Evolutionary conservation across 1,139 yeast genomes (phyloP).

Genomic region (Meyerozyma sp.): DNA sequence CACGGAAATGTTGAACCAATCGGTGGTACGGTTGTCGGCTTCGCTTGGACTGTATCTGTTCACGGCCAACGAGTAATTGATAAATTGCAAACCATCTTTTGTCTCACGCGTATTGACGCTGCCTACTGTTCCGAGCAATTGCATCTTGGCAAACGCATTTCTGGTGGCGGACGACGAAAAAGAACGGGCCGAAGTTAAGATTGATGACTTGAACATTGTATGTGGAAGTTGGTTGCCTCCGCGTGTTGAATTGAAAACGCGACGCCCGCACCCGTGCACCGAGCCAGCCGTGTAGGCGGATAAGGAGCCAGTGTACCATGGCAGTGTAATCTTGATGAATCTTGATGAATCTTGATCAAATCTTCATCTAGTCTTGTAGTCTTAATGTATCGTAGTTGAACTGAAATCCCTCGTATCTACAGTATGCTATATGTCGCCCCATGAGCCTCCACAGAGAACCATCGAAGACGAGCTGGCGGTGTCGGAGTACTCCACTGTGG

Average conservation of each 20-base stretch:
- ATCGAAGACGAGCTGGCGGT: constrained; percentile 15
- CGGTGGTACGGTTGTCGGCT: constrained; percentile 27
- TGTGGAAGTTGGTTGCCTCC: background rate
- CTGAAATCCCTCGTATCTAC: background rate
- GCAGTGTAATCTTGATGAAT: no score
- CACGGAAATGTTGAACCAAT: constrained; percentile 40
- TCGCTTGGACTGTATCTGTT: constrained; percentile 30
- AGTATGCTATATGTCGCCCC: constrained; percentile 12
- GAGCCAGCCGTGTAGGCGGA: no score
- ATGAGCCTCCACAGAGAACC: constrained; percentile 13
- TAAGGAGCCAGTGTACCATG: no score
- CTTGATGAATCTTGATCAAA: no score
- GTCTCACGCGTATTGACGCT: constrained; percentile 33
- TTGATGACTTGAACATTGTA: constrained; percentile 23
- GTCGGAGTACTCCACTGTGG: constrained; percentile 10
- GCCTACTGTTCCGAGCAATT: constrained; percentile 41
- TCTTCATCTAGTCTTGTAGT: no score
- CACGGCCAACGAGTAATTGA: constrained; percentile 42
- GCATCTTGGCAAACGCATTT: constrained; percentile 37
- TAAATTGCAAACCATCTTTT: constrained; percentile 31
- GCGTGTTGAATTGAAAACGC: background rate
- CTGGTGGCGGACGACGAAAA: constrained; percentile 29
- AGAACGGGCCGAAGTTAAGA: constrained; percentile 17
- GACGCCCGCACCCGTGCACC: background rate
- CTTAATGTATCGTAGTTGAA: background rate